These are phyloP conservation scores for Diplodia seriata DNA, from an alignment of 2,329 filamentous ascomycete species.

Conservation along the genomic window DNA sequence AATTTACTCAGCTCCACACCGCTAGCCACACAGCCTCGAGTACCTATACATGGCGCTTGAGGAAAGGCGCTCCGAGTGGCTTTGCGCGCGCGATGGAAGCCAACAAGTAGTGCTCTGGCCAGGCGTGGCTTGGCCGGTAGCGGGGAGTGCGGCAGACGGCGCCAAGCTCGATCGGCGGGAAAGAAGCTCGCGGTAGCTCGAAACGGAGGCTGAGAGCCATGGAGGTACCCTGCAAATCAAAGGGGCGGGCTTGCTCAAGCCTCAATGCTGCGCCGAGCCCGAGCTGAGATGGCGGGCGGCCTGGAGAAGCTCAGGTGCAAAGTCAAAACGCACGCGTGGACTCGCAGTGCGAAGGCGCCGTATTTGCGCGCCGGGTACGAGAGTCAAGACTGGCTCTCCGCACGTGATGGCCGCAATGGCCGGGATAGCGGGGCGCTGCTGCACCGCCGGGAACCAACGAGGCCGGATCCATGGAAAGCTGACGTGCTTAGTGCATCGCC, in stretches of 20 bases:
- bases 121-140: slow-evolving; percentile 5
- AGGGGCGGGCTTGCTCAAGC: not conserved
- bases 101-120: not conserved
- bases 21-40: slow-evolving; percentile 1
- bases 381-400: not conserved
- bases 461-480: not conserved
- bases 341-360: not conserved
- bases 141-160: slow-evolving; percentile 6
- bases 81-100: slow-evolving; percentile 1
- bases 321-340: slow-evolving; percentile 5
- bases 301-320: not conserved
- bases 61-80: slow-evolving; percentile 8
- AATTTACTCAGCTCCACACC: not conserved
- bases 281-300: slow-evolving; percentile 4
- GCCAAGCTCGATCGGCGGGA: slow-evolving; percentile 16
- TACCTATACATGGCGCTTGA: slow-evolving; percentile 1
- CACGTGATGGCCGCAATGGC: slow-evolving; percentile 9
- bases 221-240: not conserved
- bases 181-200: slow-evolving; percentile 28
- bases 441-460: not conserved
- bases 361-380: not conserved
- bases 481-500: slow-evolving; percentile 2
- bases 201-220: slow-evolving; percentile 20
- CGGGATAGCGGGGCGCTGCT: slow-evolving; percentile 10
- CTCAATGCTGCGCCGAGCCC: not conserved